Base-by-base conservation (phyloP, 495 filamentous ascomycete species). In the Letharia columbiana region DNA sequence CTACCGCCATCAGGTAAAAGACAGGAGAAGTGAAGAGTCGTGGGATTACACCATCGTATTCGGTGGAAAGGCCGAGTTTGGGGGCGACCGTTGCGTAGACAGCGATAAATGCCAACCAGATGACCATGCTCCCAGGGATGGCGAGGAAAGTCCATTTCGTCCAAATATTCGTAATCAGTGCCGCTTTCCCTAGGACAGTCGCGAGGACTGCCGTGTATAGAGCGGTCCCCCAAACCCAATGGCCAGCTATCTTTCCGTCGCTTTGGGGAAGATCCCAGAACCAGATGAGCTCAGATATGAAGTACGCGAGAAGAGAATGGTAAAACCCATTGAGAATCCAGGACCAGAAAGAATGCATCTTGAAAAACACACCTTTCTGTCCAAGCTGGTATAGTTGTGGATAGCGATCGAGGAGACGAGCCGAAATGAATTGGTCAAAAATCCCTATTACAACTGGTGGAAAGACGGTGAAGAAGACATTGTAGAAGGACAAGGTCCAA, bases 401-500 rank as follows among this genome's bases (percentile, higher is more conserved):
- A 74, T 99, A 99, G 52, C 95, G 88, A 75, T 99, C 95, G 31
- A 99, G 83, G n/a, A 98, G 80, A 45, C 95, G 88, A 52, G 95
- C 95, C 39, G 91, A 96, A 73, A 99, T 92, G 77, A 95, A 98
- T 74, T 99, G 95, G 73, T 99, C 95, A 68, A 96, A 93, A 69
- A 98, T 96, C 69, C 95, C 95, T 77, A 99, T 90, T 37, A 88
- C 93, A 56, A 99, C 87, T 2, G 95, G 95, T 49, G 95, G 95
- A 42, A 97, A 77, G 54, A 95, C 89, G 12, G 95, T 98, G 78
- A 96, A 99, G 75, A 99, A 89, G 75, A 99, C 91, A 80, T 99
- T 99, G 82, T 97, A 99, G 81, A 96, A 96, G 18, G 95, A 96
- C 18, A 99, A 81, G 3, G 92, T 97, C 95, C 95, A 99, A 18